A percentile compares a stretch with the other conserved stretches of the same genome.
These are phyloP conservation scores for Beta corolliflora DNA, from an alignment of 179 eudicot genomes.

Conservation along the genomic window DNA sequence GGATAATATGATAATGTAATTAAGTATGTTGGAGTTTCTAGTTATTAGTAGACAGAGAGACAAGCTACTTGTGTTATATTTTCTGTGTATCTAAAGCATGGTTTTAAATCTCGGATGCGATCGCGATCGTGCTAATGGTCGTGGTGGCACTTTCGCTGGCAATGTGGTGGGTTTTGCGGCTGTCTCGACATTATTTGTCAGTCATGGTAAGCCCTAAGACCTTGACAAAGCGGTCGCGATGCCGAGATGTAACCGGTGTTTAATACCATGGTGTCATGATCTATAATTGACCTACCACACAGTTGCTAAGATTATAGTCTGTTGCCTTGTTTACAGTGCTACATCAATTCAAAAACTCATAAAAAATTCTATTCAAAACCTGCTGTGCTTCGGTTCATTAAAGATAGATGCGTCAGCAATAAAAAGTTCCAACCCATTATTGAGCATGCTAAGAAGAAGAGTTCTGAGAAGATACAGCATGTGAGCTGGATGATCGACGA, in stretches of 20 bases:
- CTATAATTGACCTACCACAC: not conserved
- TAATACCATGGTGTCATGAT: not conserved
- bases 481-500: constrained; percentile 34
- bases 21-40: not conserved
- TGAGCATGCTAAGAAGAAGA: constrained; percentile 26
- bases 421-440: constrained; percentile 15
- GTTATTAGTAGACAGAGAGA: not conserved
- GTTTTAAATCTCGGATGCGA: too few relatives aligned
- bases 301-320: not conserved
- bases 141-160: too few relatives aligned
- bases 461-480: constrained; percentile 30
- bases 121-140: too few relatives aligned
- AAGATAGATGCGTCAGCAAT: constrained; percentile 21
- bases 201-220: too few relatives aligned
- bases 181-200: too few relatives aligned
- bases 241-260: too few relatives aligned
- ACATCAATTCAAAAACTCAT: constrained; percentile 28
- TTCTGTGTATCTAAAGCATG: too few relatives aligned
- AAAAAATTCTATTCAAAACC: constrained; percentile 43
- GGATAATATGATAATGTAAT: not conserved
- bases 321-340: constrained; percentile 32
- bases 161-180: too few relatives aligned
- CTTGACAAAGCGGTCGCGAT: too few relatives aligned
- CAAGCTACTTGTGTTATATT: not conserved
- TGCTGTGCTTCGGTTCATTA: constrained; percentile 34